Percentiles rank a stretch among this genome's conserved stretches.
phyloP scores from a whole-genome alignment of 805 yeast genomes.

The Brettanomyces sp. region DNA sequence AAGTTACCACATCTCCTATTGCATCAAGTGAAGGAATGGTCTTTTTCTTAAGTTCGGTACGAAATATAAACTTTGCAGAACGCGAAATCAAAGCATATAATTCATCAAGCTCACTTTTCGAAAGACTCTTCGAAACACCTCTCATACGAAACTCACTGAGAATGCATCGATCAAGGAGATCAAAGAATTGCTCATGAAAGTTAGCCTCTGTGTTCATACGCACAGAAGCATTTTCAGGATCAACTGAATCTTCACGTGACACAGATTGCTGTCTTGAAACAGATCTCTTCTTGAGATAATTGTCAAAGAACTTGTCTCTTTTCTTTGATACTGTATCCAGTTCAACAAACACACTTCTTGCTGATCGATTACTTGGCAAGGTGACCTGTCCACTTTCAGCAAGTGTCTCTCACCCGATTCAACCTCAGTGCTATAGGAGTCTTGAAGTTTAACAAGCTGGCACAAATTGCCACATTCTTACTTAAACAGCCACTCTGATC shows the following conservation, averaged over 20 bases:
- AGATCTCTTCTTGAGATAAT: constrained; percentile 12
- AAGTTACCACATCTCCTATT: constrained; percentile 27
- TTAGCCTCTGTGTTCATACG: neutral
- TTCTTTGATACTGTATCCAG: constrained; percentile 8
- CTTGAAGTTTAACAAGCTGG: neutral
- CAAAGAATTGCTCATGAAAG: neutral
- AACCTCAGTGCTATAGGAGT: neutral
- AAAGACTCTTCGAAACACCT: constrained; percentile 19
- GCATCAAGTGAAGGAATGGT: constrained; percentile 20
- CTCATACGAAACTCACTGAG: constrained; percentile 28
- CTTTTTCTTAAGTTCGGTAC: constrained; percentile 14
- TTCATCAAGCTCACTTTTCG: constrained; percentile 22
- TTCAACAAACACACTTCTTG: constrained; percentile 4
- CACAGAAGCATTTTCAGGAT: neutral
- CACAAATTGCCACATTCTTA: neutral
- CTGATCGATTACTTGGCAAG: neutral
- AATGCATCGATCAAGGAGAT: constrained; percentile 23
- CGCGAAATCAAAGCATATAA: constrained; percentile 27
- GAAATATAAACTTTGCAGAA: constrained; percentile 30
- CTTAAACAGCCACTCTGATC: neutral
- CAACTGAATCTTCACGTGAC: neutral
- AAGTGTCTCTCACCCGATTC: neutral
- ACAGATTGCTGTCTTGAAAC: neutral
- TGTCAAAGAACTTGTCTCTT: constrained; percentile 13
- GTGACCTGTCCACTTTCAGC: neutral